phyloP scores from a whole-genome alignment of 1,284 basidiomycete genomes.

The Cutaneotrichosporon mucoides region DNA sequence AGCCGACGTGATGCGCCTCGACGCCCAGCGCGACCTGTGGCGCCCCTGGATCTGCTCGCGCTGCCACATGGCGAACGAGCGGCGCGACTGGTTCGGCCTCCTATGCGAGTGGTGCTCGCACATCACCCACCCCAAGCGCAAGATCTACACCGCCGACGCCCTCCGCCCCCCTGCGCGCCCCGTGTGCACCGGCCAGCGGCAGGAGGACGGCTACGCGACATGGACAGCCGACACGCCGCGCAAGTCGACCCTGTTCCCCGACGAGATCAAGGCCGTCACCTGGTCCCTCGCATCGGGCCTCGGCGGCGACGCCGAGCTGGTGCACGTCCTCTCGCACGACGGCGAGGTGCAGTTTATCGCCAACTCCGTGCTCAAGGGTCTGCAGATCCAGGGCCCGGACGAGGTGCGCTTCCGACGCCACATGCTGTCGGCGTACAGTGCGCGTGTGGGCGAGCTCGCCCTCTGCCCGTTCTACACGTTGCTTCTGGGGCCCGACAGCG shows the following conservation, averaged over 20 bases:
- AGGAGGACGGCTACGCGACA: conserved; percentile 28
- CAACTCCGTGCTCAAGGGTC: conserved; percentile 7
- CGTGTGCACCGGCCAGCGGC: conserved; percentile 29
- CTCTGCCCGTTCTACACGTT: conserved; percentile 42
- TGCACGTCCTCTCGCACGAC: conserved; percentile 27
- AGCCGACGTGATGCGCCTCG: neutral
- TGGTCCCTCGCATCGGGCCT: conserved; percentile 22
- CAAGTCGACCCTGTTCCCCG: conserved; percentile 26
- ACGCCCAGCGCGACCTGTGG: conserved; percentile 35
- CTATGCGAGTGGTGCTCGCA: conserved; percentile 35
- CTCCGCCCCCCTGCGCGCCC: conserved; percentile 25
- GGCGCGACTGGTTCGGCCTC: conserved; percentile 38
- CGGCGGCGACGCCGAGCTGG: conserved; percentile 22
- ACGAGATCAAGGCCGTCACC: conserved; percentile 36
- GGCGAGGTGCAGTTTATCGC: conserved; percentile 7
- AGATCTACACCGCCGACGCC: conserved; percentile 23
- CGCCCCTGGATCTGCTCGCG: conserved; percentile 36
- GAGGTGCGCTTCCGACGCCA: conserved; percentile 25
- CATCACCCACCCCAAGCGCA: conserved; percentile 13
- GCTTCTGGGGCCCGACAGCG: conserved; percentile 22
- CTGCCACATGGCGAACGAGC: conserved; percentile 39
- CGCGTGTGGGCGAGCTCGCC: conserved; percentile 18
- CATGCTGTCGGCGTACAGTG: conserved; percentile 6
- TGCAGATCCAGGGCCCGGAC: conserved; percentile 20
- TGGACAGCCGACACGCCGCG: conserved; percentile 20